Evolutionary conservation across 2,329 filamentous ascomycete species (phyloP).

Genomic region (Penicillium psychrosexuale): DNA sequence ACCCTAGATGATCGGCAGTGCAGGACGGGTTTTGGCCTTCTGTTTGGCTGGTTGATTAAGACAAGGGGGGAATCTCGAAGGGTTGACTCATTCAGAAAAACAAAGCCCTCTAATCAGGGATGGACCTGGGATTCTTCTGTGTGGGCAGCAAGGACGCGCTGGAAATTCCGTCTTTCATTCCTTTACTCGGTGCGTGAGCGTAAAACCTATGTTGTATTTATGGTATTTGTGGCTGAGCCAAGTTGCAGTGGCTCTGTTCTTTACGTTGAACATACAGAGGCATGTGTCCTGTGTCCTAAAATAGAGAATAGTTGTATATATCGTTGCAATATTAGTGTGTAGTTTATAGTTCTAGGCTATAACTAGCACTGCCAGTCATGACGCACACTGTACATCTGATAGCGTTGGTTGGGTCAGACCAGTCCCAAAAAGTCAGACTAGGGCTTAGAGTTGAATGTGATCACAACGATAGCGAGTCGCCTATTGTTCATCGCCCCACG

Average conservation of each 20-base stretch:
- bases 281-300: neutral
- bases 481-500: slow-evolving; percentile 9
- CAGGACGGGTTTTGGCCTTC: slow-evolving; percentile 12
- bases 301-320: neutral
- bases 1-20: slow-evolving; percentile 24
- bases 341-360: neutral
- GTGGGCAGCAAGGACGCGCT: slow-evolving; percentile 19
- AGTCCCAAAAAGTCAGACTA: slow-evolving; percentile 16
- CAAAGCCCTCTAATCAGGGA: slow-evolving; percentile 17
- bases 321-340: neutral
- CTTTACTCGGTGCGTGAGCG: slow-evolving; percentile 25
- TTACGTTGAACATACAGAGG: neutral
- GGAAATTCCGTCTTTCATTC: slow-evolving; percentile 17
- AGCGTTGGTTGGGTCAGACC: slow-evolving; percentile 1
- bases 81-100: slow-evolving; percentile 19
- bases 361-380: neutral
- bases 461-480: slow-evolving; percentile 11
- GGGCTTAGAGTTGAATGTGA: slow-evolving; percentile 15
- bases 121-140: slow-evolving; percentile 17
- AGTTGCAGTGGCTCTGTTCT: neutral
- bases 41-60: slow-evolving; percentile 11
- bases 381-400: slow-evolving; percentile 1
- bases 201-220: slow-evolving; percentile 12
- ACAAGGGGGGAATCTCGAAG: slow-evolving; percentile 16
- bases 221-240: slow-evolving; percentile 7